Evolutionary conservation across 805 yeast species (phyloP).

Genomic region (Monosporozyma yasuniensis): DNA sequence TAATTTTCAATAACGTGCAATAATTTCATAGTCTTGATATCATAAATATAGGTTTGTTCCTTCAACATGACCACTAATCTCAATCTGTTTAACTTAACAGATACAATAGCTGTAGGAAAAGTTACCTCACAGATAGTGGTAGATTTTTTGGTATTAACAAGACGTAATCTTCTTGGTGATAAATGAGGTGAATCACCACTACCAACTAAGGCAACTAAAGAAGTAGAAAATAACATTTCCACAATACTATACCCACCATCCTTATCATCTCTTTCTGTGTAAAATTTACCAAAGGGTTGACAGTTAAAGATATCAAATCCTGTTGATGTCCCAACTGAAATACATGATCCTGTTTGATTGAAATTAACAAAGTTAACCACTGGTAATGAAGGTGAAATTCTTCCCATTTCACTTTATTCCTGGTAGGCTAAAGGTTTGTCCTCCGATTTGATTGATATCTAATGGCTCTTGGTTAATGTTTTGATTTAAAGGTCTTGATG

Average conservation of each 20-base stretch:
- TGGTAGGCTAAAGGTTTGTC: background rate
- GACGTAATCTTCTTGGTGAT: slow-evolving; percentile 74
- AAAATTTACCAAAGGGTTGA: slow-evolving; percentile 54
- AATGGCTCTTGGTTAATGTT: background rate
- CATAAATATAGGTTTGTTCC: slow-evolving; percentile 64
- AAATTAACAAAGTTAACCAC: slow-evolving; percentile 44
- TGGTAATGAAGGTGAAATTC: background rate
- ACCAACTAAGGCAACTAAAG: slow-evolving; percentile 64
- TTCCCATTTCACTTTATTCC: background rate
- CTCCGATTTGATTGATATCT: background rate
- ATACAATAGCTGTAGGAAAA: slow-evolving; percentile 53
- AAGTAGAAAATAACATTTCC: slow-evolving; percentile 71
- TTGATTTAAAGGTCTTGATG: background rate
- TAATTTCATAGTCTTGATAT: slow-evolving; percentile 59
- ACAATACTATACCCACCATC: slow-evolving; percentile 55
- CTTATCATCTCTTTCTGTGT: slow-evolving; percentile 25
- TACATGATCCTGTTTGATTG: slow-evolving; percentile 67
- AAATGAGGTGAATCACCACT: slow-evolving; percentile 56
- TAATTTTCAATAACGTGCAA: slow-evolving; percentile 43
- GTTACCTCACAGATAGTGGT: slow-evolving; percentile 61
- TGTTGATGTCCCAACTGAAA: slow-evolving; percentile 55
- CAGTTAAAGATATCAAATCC: slow-evolving; percentile 65
- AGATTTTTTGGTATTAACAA: slow-evolving; percentile 66
- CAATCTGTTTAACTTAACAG: slow-evolving; percentile 56
- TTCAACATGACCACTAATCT: slow-evolving; percentile 52